Percentiles rank a stretch among this genome's conserved stretches.
Evolutionary conservation across 441 rosid species (phyloP).

Genomic region (Adansonia gregorii): DNA sequence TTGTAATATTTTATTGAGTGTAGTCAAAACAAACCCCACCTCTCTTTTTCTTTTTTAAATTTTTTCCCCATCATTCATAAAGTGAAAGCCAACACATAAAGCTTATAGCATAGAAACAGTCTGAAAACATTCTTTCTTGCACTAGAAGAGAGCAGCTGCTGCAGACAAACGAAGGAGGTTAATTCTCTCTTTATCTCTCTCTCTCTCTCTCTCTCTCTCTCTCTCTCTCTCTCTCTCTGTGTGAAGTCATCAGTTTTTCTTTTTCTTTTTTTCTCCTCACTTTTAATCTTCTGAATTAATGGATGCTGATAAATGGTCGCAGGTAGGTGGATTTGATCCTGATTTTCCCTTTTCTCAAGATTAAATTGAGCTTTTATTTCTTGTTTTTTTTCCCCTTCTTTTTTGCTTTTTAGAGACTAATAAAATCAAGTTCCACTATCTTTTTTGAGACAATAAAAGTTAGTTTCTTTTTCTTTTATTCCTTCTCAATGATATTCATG

Average conservation of each 20-base stretch:
- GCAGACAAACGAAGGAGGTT: conserved; percentile 57
- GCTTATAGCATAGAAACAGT: conserved; percentile 51
- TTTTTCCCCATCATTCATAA: conserved; percentile 43
- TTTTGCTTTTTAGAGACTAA: conserved; percentile 13
- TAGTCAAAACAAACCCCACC: conserved; percentile 67
- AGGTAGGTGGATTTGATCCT: conserved; percentile 46
- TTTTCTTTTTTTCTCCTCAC: conserved; percentile 44
- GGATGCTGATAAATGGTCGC: conserved; percentile 81
- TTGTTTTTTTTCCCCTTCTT: conserved; percentile 4
- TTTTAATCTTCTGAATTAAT: conserved; percentile 59
- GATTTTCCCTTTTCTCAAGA: conserved; percentile 9
- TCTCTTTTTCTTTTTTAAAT: conserved; percentile 25
- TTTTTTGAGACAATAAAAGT: conserved; percentile 12
- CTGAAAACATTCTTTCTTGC: conserved; percentile 72
- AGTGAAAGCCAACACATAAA: conserved; percentile 70
- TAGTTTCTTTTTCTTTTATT: conserved; percentile 10
- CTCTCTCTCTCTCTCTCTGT: conserved; percentile 31
- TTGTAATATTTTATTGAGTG: conserved; percentile 27
- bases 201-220: conserved; percentile 26
- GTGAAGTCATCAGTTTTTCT: conserved; percentile 29
- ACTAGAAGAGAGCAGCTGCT: conserved; percentile 39
- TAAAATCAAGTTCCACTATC: conserved; percentile 20
- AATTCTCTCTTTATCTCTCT: conserved; percentile 42
- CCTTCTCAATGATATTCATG: conserved; percentile 22
- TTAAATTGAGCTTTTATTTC: conserved; percentile 18